Evolutionary conservation across 768 basidiomycete genomes (phyloP), one percentile per base, ranked within the genome.

Genomic region (Floccularia luteovirens): DNA sequence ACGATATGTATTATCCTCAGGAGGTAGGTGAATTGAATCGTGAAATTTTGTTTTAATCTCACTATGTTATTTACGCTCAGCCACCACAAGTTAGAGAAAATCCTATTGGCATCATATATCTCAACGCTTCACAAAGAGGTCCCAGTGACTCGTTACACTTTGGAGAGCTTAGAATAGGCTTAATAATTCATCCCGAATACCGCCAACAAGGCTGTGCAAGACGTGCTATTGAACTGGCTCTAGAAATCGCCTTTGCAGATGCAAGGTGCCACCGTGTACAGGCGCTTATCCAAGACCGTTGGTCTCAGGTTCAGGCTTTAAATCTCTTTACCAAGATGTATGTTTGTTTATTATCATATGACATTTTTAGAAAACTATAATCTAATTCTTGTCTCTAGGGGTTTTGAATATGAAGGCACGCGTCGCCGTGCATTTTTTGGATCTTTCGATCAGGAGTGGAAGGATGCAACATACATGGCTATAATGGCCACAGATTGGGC

Each of bases 381-480:
- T 37, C 36, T 17, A n/a, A n/a, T 13, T 41, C 21, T 25, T 28
- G 36, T 45, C 21, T 44, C 16, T 44, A 76, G 74, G 40, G 74
- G 75, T 6, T 83, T 87, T 50, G 55, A 55, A 5, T 72, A 78
- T 43, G 83, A 87, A 57, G 83, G 83, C 33, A 74, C 66, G 6
- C 70, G 72, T 31, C 72, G 81, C 23, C 67, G 74, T 31, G 66
- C 74, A 0, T 72, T 77, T 39, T 72, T 56, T 49, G 69, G 69
- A 44, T 60, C 66, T 3, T 44, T 69, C 41, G 62, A 61, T 1
- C 39, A 50, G 1, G 58, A 66, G 33, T 82, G 75, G 76, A 77
- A 70, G 46, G 77, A 82, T 43, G 70, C 74, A 19, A 77, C 74
- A 1, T 74, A 75, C 47, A 57, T 82, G 24, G 78, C 70, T 5